Evolutionary conservation across 371 early-diverging fungal genomes (phyloP).

Genomic region (Mucor velutinosus): DNA sequence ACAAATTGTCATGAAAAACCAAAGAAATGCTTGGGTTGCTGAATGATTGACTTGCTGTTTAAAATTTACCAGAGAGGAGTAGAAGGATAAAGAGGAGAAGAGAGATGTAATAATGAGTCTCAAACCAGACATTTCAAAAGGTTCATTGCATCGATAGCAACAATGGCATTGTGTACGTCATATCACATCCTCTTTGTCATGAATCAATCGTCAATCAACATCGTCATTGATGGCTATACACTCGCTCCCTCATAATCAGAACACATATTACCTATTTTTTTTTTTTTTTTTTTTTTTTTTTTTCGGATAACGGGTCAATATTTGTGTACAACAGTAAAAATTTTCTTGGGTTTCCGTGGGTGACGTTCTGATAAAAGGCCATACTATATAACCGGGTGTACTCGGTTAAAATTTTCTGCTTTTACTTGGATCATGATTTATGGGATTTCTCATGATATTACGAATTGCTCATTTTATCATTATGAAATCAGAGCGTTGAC

Average conservation of each 20-base stretch:
- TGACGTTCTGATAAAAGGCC: background rate
- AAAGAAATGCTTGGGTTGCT: background rate
- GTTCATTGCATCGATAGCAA: background rate
- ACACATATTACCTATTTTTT: background rate
- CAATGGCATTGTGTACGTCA: background rate
- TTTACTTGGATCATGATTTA: background rate
- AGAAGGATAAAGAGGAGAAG: background rate
- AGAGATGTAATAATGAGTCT: background rate
- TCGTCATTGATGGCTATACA: background rate
- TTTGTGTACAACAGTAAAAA: background rate
- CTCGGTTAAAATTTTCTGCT: background rate
- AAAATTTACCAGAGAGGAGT: background rate
- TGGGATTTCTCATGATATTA: background rate
- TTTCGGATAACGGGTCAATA: slow-evolving; percentile 6
- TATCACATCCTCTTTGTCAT: background rate
- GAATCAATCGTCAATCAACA: background rate
- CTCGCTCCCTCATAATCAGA: background rate
- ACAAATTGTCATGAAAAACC: background rate
- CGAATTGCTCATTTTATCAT: background rate
- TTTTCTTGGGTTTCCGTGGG: slow-evolving; percentile 7
- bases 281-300: slow-evolving; percentile 6
- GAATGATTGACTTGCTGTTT: background rate
- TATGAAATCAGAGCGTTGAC: background rate
- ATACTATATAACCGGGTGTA: slow-evolving; percentile 2
- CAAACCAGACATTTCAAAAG: background rate